Percentiles rank a stretch among this genome's conserved stretches.
Evolutionary conservation across 345 rosid genomes (phyloP).

Genomic region (Citrus cavaleriei): DNA sequence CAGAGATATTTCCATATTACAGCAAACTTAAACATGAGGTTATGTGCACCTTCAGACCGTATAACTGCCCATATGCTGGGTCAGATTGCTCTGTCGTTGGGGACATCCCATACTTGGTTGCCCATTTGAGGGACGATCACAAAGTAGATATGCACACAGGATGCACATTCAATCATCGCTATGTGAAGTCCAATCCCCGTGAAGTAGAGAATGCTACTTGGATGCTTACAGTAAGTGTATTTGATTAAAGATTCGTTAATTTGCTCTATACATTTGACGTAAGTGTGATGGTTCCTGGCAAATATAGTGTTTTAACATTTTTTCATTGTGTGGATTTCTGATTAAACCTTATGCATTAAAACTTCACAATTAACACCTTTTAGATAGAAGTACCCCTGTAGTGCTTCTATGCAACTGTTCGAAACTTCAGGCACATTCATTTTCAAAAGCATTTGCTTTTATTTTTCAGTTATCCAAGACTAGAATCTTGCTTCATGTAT

Average conservation of each 20-base stretch:
- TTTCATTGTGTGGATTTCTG: neutral
- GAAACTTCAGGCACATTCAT: neutral
- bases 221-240: constrained; percentile 39
- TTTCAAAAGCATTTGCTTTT: neutral
- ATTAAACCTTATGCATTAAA: neutral
- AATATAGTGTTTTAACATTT: neutral
- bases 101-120: constrained; percentile 65
- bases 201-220: constrained; percentile 86
- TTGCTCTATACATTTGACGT: neutral
- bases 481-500: neutral
- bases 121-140: constrained; percentile 78
- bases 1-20: constrained; percentile 78
- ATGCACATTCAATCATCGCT: constrained; percentile 75
- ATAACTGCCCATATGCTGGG: constrained; percentile 76
- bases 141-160: constrained; percentile 86
- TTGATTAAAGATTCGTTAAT: neutral
- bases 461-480: neutral
- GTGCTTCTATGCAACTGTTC: neutral
- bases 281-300: neutral
- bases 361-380: neutral
- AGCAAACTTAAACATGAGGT: constrained; percentile 75
- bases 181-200: constrained; percentile 74
- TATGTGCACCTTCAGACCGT: constrained; percentile 69
- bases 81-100: constrained; percentile 65
- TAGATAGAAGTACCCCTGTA: neutral